Evolutionary conservation across 169 alveolate species (phyloP).

Genomic region (Cryptosporidium baileyi): DNA sequence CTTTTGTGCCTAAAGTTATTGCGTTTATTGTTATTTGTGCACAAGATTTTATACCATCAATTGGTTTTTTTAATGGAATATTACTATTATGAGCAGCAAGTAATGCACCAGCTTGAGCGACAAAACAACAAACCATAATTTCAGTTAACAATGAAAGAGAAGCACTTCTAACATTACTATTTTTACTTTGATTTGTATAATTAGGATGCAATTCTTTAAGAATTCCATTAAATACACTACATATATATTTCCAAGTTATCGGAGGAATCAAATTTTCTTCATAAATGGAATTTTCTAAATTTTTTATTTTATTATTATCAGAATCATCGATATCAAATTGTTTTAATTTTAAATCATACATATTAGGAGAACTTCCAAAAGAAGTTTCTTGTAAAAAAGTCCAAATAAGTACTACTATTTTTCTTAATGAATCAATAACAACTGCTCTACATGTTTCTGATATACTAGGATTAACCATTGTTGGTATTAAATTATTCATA

Average conservation of each 20-base stretch:
- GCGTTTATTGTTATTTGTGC: constrained; percentile 29
- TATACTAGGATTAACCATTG: constrained; percentile 45
- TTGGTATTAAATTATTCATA: constrained; percentile 17
- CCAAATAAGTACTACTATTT: constrained; percentile 43
- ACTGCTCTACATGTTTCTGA: constrained; percentile 67
- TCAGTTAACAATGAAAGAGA: constrained; percentile 60
- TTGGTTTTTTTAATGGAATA: constrained; percentile 40
- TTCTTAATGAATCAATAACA: constrained; percentile 48
- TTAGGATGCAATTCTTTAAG: constrained; percentile 54
- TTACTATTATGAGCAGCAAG: constrained; percentile 47
- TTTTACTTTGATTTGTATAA: constrained; percentile 24
- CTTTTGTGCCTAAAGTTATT: constrained; percentile 37
- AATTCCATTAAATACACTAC: constrained; percentile 1
- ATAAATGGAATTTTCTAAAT: too few species aligned
- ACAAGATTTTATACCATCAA: constrained; percentile 36
- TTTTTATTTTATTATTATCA: neutral
- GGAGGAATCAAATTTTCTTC: constrained; percentile 27
- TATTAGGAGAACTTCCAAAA: constrained; percentile 57
- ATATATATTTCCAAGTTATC: constrained; percentile 58
- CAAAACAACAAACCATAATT: constrained; percentile 64
- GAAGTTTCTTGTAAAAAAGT: constrained; percentile 60
- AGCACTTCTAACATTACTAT: constrained; percentile 45
- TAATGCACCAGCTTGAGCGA: constrained; percentile 64
- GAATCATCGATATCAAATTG: neutral
- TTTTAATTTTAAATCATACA: constrained; percentile 23